A percentile compares a stretch with the other conserved stretches of the same genome.
Conservation (phyloP, 106 monocot genomes). For the Cymbidium sinense region DNA sequence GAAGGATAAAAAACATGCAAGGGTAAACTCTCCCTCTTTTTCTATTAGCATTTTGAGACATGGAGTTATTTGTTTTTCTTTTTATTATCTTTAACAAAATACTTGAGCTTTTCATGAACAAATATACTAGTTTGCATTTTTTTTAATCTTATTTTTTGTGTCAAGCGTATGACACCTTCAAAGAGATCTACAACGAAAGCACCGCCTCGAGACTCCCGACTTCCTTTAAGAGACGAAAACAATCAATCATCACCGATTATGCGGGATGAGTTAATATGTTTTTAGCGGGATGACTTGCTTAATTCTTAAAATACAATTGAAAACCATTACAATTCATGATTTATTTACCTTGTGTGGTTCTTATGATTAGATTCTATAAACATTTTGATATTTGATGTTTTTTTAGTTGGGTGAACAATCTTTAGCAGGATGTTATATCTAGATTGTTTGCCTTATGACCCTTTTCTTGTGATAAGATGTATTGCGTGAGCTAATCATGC, state of each 20-base stretch:
- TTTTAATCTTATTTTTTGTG: background rate
- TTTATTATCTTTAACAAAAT: background rate
- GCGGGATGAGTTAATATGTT: conserved; percentile 46
- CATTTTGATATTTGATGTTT: too few relatives aligned
- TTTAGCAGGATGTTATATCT: too few relatives aligned
- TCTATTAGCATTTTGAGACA: background rate
- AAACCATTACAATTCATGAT: too few relatives aligned
- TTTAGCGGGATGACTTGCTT: too few relatives aligned
- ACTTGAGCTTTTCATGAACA: background rate
- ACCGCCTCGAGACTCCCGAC: conserved; percentile 35
- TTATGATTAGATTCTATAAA: too few relatives aligned
- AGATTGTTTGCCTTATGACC: too few relatives aligned
- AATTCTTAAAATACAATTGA: too few relatives aligned
- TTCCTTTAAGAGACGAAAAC: conserved; percentile 72
- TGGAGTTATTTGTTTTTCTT: too few relatives aligned
- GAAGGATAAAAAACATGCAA: conserved; percentile 78
- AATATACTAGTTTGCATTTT: background rate
- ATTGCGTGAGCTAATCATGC: too few relatives aligned
- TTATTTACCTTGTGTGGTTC: too few relatives aligned
- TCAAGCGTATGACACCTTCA: conserved; percentile 36
- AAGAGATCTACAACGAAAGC: conserved; percentile 47
- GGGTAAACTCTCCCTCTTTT: conserved; percentile 21
- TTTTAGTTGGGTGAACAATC: too few relatives aligned
- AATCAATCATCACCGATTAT: conserved; percentile 66
- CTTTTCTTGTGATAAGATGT: too few relatives aligned